Evolutionary conservation across 345 rosid genomes (phyloP).

Genomic region (Garcia nutans): DNA sequence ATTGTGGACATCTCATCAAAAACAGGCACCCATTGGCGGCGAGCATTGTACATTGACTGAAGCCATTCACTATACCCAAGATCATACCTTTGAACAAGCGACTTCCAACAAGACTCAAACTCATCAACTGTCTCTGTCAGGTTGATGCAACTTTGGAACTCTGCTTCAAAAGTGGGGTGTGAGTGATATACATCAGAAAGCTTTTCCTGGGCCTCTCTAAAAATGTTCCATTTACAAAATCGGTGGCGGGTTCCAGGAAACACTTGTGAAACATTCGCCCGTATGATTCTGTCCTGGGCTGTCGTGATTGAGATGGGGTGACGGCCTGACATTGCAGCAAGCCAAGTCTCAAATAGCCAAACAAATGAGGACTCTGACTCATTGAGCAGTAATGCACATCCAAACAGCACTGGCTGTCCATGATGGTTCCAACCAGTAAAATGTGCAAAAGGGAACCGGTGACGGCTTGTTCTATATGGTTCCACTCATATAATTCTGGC

Average conservation of each 20-base stretch:
- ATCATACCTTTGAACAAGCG: constrained; percentile 32
- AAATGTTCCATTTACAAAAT: constrained; percentile 43
- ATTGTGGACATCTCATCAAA: constrained; percentile 42
- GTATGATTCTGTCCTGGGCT: constrained; percentile 44
- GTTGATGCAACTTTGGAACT: constrained; percentile 45
- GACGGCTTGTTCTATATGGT: constrained; percentile 38
- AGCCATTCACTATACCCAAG: constrained; percentile 45
- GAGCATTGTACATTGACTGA: constrained; percentile 38
- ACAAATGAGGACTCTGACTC: constrained; percentile 49
- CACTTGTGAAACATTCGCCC: constrained; percentile 41
- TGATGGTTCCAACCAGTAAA: constrained; percentile 51
- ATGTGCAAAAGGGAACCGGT: constrained; percentile 46
- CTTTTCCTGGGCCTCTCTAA: constrained; percentile 44
- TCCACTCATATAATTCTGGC: constrained; percentile 51
- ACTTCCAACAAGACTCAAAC: constrained; percentile 46
- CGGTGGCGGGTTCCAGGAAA: constrained; percentile 42
- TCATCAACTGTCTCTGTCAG: constrained; percentile 37
- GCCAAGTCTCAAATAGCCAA: constrained; percentile 50
- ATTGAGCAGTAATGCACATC: constrained; percentile 45
- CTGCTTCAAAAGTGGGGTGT: constrained; percentile 42
- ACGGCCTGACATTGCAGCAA: constrained; percentile 40
- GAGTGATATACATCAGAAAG: constrained; percentile 35
- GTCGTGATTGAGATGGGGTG: constrained; percentile 47
- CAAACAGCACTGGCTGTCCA: constrained; percentile 49
- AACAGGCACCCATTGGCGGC: constrained; percentile 47